Evolutionary conservation across 2,329 filamentous ascomycete species (phyloP).

Genomic region (Didymella exigua): DNA sequence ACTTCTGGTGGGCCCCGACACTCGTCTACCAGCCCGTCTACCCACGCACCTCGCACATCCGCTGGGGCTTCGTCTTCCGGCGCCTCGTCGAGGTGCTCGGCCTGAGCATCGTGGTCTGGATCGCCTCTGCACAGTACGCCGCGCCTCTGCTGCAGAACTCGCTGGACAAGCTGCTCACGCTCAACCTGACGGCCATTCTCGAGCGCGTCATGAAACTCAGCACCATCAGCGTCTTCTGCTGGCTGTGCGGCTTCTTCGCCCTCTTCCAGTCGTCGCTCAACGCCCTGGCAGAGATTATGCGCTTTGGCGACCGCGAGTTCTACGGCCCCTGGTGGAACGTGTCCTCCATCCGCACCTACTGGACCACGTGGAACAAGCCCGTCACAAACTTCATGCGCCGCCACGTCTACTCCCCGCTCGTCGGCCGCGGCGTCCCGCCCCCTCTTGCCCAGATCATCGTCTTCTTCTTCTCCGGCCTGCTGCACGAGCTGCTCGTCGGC

Average conservation of each 20-base stretch:
- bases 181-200: conserved; percentile 80
- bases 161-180: conserved; percentile 79
- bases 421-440: conserved; percentile 80
- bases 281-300: conserved; percentile 84
- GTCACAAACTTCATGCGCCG: conserved; percentile 96
- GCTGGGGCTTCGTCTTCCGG: conserved; percentile 88
- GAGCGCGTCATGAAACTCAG: conserved; percentile 94
- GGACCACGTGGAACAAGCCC: conserved; percentile 97
- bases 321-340: conserved; percentile 98
- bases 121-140: conserved; percentile 92
- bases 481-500: conserved; percentile 92
- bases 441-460: conserved; percentile 76
- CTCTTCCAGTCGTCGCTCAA: conserved; percentile 94
- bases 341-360: conserved; percentile 81
- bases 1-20: conserved; percentile 98
- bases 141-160: conserved; percentile 89
- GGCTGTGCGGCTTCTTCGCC: conserved; percentile 97
- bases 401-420: conserved; percentile 87
- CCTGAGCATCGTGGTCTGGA: conserved; percentile 90
- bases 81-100: conserved; percentile 77
- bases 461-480: conserved; percentile 83
- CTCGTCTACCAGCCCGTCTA: conserved; percentile 97
- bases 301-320: conserved; percentile 91
- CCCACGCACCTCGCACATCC: conserved; percentile 78
- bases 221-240: conserved; percentile 93